Percentiles rank a stretch among this genome's conserved stretches.
Conservation (phyloP, 768 basidiomycete genomes). For the Trametes cinnabarina region DNA sequence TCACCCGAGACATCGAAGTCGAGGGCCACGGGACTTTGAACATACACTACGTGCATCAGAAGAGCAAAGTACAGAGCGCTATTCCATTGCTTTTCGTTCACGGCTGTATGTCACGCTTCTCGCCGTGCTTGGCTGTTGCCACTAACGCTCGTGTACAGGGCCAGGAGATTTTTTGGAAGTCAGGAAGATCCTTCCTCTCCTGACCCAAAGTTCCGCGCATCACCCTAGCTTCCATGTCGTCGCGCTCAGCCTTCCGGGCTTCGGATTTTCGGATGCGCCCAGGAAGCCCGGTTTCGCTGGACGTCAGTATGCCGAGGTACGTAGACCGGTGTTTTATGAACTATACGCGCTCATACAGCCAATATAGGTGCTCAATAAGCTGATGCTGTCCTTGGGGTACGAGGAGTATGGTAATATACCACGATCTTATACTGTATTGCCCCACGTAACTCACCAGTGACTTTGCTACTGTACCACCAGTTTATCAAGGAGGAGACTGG, state of each 20-base stretch:
- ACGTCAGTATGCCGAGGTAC: slow-evolving; percentile 54
- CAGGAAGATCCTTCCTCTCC: slow-evolving; percentile 52
- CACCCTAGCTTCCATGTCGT: slow-evolving; percentile 66
- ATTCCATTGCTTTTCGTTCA: slow-evolving; percentile 64
- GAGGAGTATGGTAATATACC: slow-evolving; percentile 26
- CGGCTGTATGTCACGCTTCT: slow-evolving; percentile 45
- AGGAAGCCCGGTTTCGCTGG: slow-evolving; percentile 49
- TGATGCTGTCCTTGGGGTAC: slow-evolving; percentile 32
- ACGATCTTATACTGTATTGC: too few species aligned
- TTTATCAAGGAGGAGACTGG: slow-evolving; percentile 47
- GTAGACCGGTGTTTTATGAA: neutral
- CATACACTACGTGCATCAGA: slow-evolving; percentile 49
- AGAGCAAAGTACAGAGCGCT: slow-evolving; percentile 30
- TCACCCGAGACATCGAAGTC: slow-evolving; percentile 50
- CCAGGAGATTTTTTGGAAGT: slow-evolving; percentile 61
- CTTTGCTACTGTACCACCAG: neutral
- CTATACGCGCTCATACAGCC: neutral
- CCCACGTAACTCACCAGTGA: too few species aligned
- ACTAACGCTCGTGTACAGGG: slow-evolving; percentile 37
- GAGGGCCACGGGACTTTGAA: slow-evolving; percentile 46
- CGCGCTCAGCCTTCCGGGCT: slow-evolving; percentile 56
- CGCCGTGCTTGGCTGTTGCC: neutral
- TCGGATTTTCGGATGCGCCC: slow-evolving; percentile 58
- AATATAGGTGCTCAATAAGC: slow-evolving; percentile 22
- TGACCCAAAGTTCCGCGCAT: slow-evolving; percentile 39